phyloP scores from a whole-genome alignment of 108 stramenopile species.

The Cyclotella atomus region DNA sequence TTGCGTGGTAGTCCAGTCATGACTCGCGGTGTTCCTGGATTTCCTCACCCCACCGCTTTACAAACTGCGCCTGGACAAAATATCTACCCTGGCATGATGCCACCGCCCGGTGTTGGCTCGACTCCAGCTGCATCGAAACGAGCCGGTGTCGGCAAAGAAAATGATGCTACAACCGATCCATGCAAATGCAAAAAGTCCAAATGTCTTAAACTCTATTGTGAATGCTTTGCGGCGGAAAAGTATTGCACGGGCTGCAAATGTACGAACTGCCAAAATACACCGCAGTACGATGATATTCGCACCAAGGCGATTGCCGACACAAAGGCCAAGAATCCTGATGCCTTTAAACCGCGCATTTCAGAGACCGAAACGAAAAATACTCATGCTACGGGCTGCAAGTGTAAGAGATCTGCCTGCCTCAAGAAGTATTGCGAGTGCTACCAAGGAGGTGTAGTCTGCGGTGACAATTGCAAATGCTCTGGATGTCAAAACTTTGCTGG shows the following conservation, averaged over 20 bases:
- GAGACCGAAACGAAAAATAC: conserved; percentile 33
- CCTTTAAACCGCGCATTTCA: conserved; percentile 71
- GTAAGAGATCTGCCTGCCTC: conserved; percentile 92
- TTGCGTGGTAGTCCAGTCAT: conserved; percentile 48
- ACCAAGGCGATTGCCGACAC: conserved; percentile 91
- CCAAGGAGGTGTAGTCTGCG: conserved; percentile 90
- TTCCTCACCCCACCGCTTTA: conserved; percentile 16
- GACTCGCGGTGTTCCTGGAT: conserved; percentile 5
- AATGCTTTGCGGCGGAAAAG: conserved; percentile 88
- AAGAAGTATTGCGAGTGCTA: conserved; percentile 99
- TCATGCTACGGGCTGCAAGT: conserved; percentile 95
- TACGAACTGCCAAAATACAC: conserved; percentile 82
- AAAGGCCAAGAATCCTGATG: conserved; percentile 82
- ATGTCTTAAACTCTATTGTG: conserved; percentile 97
- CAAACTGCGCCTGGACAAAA: conserved; percentile 1
- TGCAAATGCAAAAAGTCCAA: conserved; percentile 92
- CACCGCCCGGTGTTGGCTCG: background rate
- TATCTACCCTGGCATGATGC: background rate
- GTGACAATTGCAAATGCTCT: conserved; percentile 92
- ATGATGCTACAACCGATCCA: conserved; percentile 19
- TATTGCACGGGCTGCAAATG: conserved; percentile 95
- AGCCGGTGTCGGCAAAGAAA: conserved; percentile 33
- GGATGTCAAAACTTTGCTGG: conserved; percentile 90
- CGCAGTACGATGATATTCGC: conserved; percentile 67
- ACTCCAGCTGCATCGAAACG: conserved; percentile 27